Percentiles rank a stretch among this genome's conserved stretches.
Evolutionary conservation across 2,329 filamentous ascomycete genomes (phyloP).

Genomic region (Cordyceps pruinosa): DNA sequence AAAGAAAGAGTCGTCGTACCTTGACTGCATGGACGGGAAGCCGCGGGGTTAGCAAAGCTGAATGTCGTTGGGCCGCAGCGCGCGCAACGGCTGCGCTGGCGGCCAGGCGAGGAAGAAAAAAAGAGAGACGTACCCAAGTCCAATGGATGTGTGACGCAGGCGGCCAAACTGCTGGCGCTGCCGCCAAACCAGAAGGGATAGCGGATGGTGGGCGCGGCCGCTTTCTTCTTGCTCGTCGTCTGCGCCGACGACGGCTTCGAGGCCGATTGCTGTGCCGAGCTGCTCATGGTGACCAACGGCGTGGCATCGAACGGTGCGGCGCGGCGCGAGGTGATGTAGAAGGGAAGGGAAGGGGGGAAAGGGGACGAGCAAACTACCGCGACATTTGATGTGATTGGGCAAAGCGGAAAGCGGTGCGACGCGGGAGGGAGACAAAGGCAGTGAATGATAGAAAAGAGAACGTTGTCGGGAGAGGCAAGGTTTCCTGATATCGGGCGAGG

Average conservation of each 20-base stretch:
- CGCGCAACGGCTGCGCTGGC: neutral
- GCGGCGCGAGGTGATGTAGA: neutral
- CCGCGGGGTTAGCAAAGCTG: slow-evolving; percentile 19
- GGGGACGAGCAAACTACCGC: neutral
- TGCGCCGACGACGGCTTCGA: slow-evolving; percentile 16
- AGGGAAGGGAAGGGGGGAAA: neutral
- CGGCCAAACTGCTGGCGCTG: slow-evolving; percentile 86
- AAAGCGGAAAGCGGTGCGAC: neutral
- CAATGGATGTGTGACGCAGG: slow-evolving; percentile 85
- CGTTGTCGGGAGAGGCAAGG: neutral
- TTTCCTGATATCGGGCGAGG: neutral
- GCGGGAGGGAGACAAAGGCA: neutral
- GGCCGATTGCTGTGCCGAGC: slow-evolving; percentile 12
- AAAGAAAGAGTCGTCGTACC: too few relatives aligned
- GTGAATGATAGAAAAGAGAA: neutral
- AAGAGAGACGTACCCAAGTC: slow-evolving; percentile 68
- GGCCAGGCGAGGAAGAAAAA: neutral
- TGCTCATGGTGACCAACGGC: slow-evolving; percentile 1
- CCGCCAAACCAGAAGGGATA: slow-evolving; percentile 97
- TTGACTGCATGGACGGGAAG: slow-evolving; percentile 40
- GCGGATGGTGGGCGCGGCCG: slow-evolving; percentile 36
- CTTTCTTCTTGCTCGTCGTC: slow-evolving; percentile 23
- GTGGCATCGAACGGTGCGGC: neutral
- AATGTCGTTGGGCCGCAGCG: neutral
- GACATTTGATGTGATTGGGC: too few relatives aligned